These are phyloP conservation scores for Jatropha podagrica DNA, from an alignment of 441 rosid species.

Conservation along the genomic window DNA sequence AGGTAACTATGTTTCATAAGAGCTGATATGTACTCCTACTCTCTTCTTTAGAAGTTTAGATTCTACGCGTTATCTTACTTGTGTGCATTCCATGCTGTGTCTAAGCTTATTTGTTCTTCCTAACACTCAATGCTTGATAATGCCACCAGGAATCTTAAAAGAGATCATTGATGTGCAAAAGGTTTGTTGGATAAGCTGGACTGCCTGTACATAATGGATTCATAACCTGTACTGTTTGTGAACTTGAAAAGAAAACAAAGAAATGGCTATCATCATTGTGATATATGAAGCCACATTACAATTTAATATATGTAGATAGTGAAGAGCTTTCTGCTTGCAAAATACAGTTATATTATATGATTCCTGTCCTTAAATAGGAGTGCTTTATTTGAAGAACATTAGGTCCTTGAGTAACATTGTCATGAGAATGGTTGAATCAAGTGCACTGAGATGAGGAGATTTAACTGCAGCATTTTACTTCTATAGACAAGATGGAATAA, in stretches of 20 bases:
- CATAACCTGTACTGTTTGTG: neutral
- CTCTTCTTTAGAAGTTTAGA: neutral
- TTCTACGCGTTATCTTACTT: neutral
- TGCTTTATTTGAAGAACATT: neutral
- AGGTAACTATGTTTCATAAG: neutral
- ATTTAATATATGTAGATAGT: neutral
- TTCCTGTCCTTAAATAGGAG: neutral
- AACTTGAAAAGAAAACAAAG: neutral
- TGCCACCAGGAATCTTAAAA: neutral
- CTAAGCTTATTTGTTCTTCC: neutral
- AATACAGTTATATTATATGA: neutral
- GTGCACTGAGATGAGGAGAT: slow-evolving; percentile 3
- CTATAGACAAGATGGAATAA: neutral
- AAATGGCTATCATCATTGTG: neutral
- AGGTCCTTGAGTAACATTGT: neutral
- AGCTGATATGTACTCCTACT: neutral
- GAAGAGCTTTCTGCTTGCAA: neutral
- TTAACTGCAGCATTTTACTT: neutral
- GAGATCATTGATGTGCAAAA: neutral
- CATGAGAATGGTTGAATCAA: neutral
- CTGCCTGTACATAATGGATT: neutral
- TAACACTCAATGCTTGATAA: neutral
- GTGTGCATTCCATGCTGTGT: neutral
- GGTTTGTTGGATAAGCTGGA: neutral
- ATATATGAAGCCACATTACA: neutral